phyloP scores from a whole-genome alignment of 2,329 filamentous ascomycete species.

The Ascochyta viciae-villosae region DNA sequence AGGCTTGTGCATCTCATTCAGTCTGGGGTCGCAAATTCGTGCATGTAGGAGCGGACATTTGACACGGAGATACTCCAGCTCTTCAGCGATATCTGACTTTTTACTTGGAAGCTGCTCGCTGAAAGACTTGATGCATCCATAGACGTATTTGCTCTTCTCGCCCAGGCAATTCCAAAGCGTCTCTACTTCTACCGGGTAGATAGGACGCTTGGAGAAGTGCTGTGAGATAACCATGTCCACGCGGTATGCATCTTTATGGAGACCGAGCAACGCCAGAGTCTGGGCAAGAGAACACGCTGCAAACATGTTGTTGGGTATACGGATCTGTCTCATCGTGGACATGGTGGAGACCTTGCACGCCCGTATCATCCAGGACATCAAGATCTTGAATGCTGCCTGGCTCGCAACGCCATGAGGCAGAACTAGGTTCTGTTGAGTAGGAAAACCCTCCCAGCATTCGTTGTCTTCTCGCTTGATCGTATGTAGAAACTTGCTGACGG shows the following conservation, averaged over 20 bases:
- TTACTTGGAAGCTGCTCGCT: neutral
- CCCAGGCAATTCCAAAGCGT: constrained; percentile 32
- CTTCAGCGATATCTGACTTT: neutral
- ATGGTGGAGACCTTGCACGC: constrained; percentile 24
- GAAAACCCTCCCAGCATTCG: constrained; percentile 6
- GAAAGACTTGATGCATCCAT: constrained; percentile 26
- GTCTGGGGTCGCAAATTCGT: constrained; percentile 3
- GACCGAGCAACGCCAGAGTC: constrained; percentile 24
- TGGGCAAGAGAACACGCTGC: constrained; percentile 31
- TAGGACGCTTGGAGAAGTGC: constrained; percentile 21
- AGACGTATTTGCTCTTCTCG: constrained; percentile 26
- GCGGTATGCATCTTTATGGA: constrained; percentile 28
- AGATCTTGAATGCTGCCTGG: constrained; percentile 19
- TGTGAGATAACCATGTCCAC: constrained; percentile 25
- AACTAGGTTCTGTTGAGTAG: constrained; percentile 17
- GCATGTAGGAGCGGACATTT: neutral
- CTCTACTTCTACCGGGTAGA: constrained; percentile 24
- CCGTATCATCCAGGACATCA: constrained; percentile 35
- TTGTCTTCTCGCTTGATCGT: constrained; percentile 24
- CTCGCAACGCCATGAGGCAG: constrained; percentile 21
- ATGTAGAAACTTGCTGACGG: constrained; percentile 23
- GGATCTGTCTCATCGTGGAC: constrained; percentile 21
- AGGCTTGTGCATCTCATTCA: constrained; percentile 18
- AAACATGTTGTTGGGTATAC: constrained; percentile 25
- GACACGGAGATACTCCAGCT: neutral